Evolutionary conservation across 2,329 filamentous ascomycete genomes (phyloP), one percentile per base, ranked within the genome.

Genomic region (Talaromyces sp.): DNA sequence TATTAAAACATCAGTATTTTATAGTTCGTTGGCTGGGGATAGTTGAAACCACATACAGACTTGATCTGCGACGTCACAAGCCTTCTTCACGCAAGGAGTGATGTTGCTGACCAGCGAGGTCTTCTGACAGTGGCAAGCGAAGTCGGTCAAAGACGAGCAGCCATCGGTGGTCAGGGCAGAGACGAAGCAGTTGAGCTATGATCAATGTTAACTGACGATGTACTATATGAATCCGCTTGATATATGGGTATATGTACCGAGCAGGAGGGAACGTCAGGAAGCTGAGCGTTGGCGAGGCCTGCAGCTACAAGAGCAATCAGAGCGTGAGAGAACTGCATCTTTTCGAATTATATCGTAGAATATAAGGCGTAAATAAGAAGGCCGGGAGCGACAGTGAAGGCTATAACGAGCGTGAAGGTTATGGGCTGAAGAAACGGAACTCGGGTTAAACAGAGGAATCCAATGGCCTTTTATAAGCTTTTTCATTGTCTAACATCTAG

Each of bases 81-180:
- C 70, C 32, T 66, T 63, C 64, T 78, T 48, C 24, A 81, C 77
- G 54, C 79, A 81, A 39, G 79, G 79, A 51, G 72, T 73, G 53
- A 80, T 71, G 40, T 64, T 50, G 39, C 58, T 49, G 42, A 78
- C 64, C 40, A 81, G 72, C 32, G 69, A 63, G 37, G 76, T 67
- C 66, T 78, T 75, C 63, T 73, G 63, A 69, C 78, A 80, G 67
- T 80, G 77, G 66, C 77, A 80, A 32, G 71, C 72, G 64, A 80
- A 81, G 70, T 81, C 78, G 55, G 70, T 73, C 30, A 80, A 61
- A 13, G 51, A 14, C n/a, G 67, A 57, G 71, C 79, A 81, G 54
- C 77, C 78, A 58, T 80, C 77, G 27, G 40, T 57, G 48, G 51
- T 52, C 36, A 81, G 68, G 33, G 75, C 70, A 13, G 47, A 55